These are phyloP conservation scores for Penicillium sp. DNA, from an alignment of 2,329 filamentous ascomycete genomes.

Conservation along the genomic window DNA sequence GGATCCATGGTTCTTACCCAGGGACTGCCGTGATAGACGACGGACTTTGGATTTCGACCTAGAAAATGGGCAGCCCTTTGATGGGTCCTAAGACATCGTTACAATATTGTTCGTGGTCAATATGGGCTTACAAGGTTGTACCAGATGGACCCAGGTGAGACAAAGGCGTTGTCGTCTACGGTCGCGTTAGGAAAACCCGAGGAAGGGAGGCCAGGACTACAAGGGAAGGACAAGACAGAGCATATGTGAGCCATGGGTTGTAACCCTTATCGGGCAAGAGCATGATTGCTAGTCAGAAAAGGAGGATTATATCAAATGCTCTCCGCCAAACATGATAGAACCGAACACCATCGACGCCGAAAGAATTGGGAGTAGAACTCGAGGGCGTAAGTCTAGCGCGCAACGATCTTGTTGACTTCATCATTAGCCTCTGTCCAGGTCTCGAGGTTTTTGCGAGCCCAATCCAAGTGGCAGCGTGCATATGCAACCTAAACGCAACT, in stretches of 20 bases:
- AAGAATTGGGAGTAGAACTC: not conserved
- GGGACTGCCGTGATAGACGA: not conserved
- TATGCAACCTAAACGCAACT: slow-evolving; percentile 70
- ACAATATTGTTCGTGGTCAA: not conserved
- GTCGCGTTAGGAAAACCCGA: not conserved
- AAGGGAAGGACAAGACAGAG: not conserved
- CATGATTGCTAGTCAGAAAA: not conserved
- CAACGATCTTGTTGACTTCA: slow-evolving; percentile 82
- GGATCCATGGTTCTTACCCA: not conserved
- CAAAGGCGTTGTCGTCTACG: not conserved
- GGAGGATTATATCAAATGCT: not conserved
- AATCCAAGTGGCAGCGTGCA: slow-evolving; percentile 88
- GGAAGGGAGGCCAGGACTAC: not conserved
- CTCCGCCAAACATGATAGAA: not conserved
- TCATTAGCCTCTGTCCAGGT: slow-evolving; percentile 89
- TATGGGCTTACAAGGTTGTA: not conserved
- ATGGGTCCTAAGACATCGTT: not conserved
- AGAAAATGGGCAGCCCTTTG: not conserved
- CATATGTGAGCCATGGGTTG: not conserved
- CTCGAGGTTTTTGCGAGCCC: slow-evolving; percentile 87
- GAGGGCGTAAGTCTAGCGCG: slow-evolving; percentile 26
- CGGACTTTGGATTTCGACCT: not conserved
- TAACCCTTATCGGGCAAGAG: not conserved
- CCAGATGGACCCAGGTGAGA: not conserved
- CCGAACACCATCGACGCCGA: slow-evolving; percentile 1